Conservation (phyloP, 768 basidiomycete genomes). For the Boletus huronensis region DNA sequence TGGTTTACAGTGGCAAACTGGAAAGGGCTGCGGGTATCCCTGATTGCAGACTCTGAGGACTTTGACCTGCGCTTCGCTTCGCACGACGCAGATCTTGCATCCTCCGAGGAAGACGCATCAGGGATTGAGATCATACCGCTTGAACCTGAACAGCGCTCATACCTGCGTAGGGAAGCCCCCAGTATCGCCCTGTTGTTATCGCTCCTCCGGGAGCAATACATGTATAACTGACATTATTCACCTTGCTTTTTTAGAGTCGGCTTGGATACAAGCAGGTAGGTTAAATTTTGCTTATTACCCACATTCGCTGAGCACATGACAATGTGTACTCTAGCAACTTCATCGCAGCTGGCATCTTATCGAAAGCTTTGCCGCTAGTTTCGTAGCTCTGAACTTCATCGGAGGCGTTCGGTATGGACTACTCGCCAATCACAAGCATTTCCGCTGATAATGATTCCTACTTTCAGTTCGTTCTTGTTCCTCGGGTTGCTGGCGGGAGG, state of each 20-base stretch:
- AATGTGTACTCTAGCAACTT: slow-evolving; percentile 53
- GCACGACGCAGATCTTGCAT: slow-evolving; percentile 3
- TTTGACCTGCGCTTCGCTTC: slow-evolving; percentile 9
- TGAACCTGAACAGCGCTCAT: slow-evolving; percentile 96
- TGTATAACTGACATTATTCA: slow-evolving; percentile 47
- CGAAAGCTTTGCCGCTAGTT: slow-evolving; percentile 86
- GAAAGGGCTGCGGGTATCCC: slow-evolving; percentile 91
- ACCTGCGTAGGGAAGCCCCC: slow-evolving; percentile 98
- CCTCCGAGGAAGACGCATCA: slow-evolving; percentile 33
- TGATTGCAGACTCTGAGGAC: slow-evolving; percentile 33
- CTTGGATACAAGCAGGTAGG: slow-evolving; percentile 79
- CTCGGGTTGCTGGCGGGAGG: slow-evolving; percentile 82
- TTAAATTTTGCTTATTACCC: not conserved
- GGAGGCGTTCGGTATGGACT: slow-evolving; percentile 68
- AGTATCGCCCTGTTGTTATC: slow-evolving; percentile 53
- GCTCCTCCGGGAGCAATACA: slow-evolving; percentile 38
- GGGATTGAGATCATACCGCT: slow-evolving; percentile 97
- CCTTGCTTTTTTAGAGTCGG: slow-evolving; percentile 47
- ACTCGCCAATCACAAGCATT: not conserved
- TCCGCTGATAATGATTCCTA: not conserved
- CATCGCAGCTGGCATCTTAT: slow-evolving; percentile 82
- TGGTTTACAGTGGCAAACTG: slow-evolving; percentile 60
- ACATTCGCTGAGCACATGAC: not conserved
- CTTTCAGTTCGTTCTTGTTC: slow-evolving; percentile 66
- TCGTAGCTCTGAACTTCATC: slow-evolving; percentile 88